These are phyloP conservation scores for Tetracladium marchalianum DNA, from an alignment of 495 filamentous ascomycete species.

Conservation along the genomic window DNA sequence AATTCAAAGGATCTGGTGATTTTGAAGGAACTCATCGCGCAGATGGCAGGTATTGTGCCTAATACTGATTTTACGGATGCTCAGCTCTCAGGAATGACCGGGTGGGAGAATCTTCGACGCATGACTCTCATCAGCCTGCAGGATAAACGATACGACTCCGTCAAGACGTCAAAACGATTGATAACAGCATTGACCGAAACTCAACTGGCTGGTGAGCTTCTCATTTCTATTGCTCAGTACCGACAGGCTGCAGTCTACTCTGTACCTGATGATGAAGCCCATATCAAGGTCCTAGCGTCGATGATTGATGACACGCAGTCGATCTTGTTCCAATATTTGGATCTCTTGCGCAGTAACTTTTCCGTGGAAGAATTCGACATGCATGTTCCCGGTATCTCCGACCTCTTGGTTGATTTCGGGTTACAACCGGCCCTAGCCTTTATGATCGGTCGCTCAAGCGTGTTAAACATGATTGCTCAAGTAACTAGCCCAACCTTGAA, in stretches of 20 bases:
- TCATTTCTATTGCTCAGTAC: conserved; percentile 86
- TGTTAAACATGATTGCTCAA: conserved; percentile 43
- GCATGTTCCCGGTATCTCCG: conserved; percentile 64
- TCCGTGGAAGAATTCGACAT: conserved; percentile 68
- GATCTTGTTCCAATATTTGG: conserved; percentile 77
- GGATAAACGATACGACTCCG: conserved; percentile 66
- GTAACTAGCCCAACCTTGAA: conserved; percentile 2
- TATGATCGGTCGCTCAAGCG: conserved; percentile 66
- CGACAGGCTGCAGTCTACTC: conserved; percentile 69
- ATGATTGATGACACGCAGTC: conserved; percentile 84
- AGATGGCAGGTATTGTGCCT: conserved; percentile 87
- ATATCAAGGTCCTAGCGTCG: conserved; percentile 72
- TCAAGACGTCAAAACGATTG: conserved; percentile 60
- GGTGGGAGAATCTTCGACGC: conserved; percentile 66
- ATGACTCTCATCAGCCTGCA: conserved; percentile 68
- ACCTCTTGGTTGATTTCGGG: conserved; percentile 68
- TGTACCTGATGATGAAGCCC: conserved; percentile 52
- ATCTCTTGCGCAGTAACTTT: conserved; percentile 74
- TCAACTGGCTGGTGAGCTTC: conserved; percentile 62
- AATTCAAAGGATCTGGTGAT: conserved; percentile 82
- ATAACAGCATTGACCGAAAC: conserved; percentile 67
- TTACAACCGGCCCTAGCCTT: conserved; percentile 80
- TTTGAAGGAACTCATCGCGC: conserved; percentile 74
- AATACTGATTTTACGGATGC: conserved; percentile 77
- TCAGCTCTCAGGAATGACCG: conserved; percentile 77